Percentiles rank a stretch among this genome's conserved stretches.
Conservation (phyloP, 805 yeast species). For the Clavispora asparagi region DNA sequence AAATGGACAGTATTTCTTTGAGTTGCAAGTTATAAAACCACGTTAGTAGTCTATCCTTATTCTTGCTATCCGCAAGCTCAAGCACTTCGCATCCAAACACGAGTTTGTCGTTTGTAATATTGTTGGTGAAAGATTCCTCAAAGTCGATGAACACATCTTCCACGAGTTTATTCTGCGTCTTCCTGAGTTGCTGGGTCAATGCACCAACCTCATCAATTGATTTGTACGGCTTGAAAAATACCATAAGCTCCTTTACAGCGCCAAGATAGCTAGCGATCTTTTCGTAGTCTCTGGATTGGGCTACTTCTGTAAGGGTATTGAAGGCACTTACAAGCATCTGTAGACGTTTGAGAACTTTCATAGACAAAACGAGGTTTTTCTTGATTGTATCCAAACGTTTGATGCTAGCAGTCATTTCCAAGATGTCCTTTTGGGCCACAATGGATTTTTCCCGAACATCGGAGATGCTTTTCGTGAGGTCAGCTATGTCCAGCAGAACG, state of each 20-base stretch:
- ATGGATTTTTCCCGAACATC: conserved; percentile 45
- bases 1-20: conserved; percentile 70
- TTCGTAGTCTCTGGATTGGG: conserved; percentile 42
- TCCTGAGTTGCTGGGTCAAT: conserved; percentile 53
- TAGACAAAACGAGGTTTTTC: conserved; percentile 73
- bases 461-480: conserved; percentile 41
- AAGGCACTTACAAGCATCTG: conserved; percentile 81
- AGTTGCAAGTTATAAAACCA: conserved; percentile 73
- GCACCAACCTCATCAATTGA: conserved; percentile 76
- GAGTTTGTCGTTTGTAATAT: conserved; percentile 28
- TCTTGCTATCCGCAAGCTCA: conserved; percentile 56
- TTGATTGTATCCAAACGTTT: conserved; percentile 77
- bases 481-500: conserved; percentile 29
- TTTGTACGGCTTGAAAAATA: conserved; percentile 72
- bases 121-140: conserved; percentile 39
- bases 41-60: conserved; percentile 52
- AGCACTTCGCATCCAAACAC: conserved; percentile 68
- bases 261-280: conserved; percentile 58
- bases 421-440: conserved; percentile 56
- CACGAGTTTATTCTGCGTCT: conserved; percentile 54
- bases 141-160: conserved; percentile 74
- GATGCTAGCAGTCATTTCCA: conserved; percentile 70
- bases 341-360: conserved; percentile 80
- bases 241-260: conserved; percentile 69
- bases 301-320: conserved; percentile 48